Conservation (phyloP, 1,139 yeast species). For the Pichia sp. region DNA sequence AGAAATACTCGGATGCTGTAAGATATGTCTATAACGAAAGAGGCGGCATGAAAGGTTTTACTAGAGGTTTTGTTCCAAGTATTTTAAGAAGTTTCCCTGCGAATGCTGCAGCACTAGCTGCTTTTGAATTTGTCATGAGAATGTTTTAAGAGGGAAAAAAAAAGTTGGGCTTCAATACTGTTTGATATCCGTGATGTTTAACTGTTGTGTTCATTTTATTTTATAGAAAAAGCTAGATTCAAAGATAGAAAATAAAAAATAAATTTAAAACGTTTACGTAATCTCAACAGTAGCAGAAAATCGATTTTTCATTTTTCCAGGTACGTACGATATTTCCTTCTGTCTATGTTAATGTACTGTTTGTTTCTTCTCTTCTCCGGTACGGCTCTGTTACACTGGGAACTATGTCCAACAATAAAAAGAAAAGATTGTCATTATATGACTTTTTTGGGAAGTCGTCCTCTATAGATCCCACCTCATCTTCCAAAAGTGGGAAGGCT, state of each 20-base stretch:
- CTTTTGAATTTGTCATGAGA: slow-evolving; percentile 80
- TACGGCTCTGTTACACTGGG: too few species aligned
- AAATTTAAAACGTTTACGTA: too few species aligned
- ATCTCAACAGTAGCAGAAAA: not conserved
- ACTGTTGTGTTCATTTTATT: too few species aligned
- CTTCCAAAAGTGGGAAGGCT: not conserved
- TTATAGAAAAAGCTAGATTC: not conserved
- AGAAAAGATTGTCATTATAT: slow-evolving; percentile 11
- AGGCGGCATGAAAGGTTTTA: slow-evolving; percentile 62
- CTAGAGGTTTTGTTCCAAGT: slow-evolving; percentile 74
- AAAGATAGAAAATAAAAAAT: too few species aligned
- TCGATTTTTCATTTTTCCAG: not conserved
- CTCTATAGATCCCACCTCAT: not conserved
- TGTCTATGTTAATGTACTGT: too few species aligned
- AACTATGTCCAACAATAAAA: slow-evolving; percentile 10
- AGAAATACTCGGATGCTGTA: slow-evolving; percentile 68
- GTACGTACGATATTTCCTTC: not conserved
- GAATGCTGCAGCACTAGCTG: slow-evolving; percentile 89
- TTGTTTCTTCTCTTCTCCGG: not conserved
- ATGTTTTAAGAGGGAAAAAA: slow-evolving; percentile 27
- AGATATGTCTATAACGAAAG: slow-evolving; percentile 53
- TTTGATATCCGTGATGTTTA: not conserved
- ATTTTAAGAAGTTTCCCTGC: slow-evolving; percentile 77
- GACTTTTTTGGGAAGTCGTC: slow-evolving; percentile 12
- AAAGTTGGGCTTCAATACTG: not conserved